These are phyloP conservation scores for Didymella pinodella DNA, from an alignment of 2,329 filamentous ascomycete species.

Conservation along the genomic window DNA sequence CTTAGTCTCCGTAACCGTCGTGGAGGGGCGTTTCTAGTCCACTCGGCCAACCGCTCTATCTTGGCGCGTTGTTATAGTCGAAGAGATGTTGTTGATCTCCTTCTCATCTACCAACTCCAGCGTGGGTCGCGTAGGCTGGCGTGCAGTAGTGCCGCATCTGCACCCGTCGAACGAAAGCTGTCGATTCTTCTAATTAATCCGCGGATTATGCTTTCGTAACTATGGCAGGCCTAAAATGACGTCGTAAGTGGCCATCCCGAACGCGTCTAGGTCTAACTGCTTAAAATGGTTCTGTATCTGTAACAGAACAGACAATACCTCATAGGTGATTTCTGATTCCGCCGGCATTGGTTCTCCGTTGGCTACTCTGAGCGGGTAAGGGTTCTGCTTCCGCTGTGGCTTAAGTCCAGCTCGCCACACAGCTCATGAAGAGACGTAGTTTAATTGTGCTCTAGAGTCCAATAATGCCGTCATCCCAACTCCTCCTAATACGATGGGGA, in stretches of 20 bases:
- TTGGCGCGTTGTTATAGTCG: background rate
- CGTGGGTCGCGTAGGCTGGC: background rate
- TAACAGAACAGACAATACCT: background rate
- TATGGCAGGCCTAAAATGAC: slow-evolving; percentile 1
- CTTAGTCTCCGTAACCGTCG: background rate
- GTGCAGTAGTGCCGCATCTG: background rate
- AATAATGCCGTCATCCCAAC: no score
- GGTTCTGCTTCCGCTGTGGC: background rate
- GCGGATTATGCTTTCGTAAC: background rate
- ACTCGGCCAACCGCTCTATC: background rate
- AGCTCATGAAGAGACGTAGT: no score
- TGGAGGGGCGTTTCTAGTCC: no score
- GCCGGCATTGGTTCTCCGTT: no score
- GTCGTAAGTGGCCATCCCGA: background rate
- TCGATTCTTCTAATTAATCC: background rate
- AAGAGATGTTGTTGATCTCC: background rate
- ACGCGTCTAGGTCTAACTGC: background rate
- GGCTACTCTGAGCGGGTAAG: no score
- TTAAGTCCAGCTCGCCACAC: background rate
- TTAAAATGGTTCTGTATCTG: background rate
- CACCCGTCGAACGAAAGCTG: background rate
- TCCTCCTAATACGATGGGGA: no score
- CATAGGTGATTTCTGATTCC: no score
- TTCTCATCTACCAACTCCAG: background rate
- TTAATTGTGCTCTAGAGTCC: no score